Base-by-base conservation (phyloP, 768 basidiomycete species). In the Lentinula boryana region DNA sequence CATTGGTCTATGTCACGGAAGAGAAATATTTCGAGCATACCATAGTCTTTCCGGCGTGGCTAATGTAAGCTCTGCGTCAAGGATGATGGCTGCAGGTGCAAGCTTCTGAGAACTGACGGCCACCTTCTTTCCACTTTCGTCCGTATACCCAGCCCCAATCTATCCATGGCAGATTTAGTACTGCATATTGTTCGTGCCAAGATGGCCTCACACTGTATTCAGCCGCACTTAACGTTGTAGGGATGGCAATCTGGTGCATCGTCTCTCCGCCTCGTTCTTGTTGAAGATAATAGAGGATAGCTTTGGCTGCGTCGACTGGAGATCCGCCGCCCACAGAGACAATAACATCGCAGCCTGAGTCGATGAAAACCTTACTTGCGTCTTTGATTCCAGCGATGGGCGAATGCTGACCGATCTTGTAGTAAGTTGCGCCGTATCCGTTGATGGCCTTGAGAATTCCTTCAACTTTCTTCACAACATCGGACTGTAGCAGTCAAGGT, bases 271-370 rank as follows among this genome's bases (percentile, higher is more conserved):
- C 84, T 2, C 65, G 71, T 62, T 85, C 82, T 62, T 85, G 72
- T 64, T 88, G 84, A 35, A 85, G 72, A 55, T 82, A 78, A 69
- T 84, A 86, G 7, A 87, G 68, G 32, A 92, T 87, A 0, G 84
- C 85, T 68, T 93, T 93, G 21, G 87, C 75, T 1, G 87, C 89
- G 69, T 92, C 91, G 61, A 92, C 77, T 12, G 90, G 89, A 1
- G 89, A 91, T 53, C 91, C 91, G 23, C 91, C 91, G 2, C 91
- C 91, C 46, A 92, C 78, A 31, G 88, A 75, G 41, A 93, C 80
- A 64, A 92, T 83, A 21, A 86, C 77, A 68, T 91, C 85, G 61
- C 87, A 87, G 10, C 77, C 77, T 23, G 78, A 71, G 9, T 83
- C 77, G 49, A 76, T 80, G 74, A 88, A 84, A 1, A 74, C 68